Evolutionary conservation across 139 green algal genomes (phyloP).

Genomic region (Chlorella sp.): DNA sequence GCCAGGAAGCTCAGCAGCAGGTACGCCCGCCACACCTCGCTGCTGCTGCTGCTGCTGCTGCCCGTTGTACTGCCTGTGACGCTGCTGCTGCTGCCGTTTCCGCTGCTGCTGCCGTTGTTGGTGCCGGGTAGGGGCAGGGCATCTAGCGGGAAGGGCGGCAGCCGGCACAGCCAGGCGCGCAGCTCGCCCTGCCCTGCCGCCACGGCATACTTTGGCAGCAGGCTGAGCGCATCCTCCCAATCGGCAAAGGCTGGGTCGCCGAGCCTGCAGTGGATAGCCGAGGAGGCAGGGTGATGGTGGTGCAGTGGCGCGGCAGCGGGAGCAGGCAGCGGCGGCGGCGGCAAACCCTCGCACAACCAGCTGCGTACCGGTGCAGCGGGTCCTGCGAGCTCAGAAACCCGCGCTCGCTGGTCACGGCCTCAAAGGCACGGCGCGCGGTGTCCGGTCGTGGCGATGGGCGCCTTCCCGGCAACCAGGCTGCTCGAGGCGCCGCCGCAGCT

Average conservation of each 20-base stretch:
- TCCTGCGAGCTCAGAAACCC: not conserved
- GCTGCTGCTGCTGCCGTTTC: not conserved
- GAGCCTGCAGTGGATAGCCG: not conserved
- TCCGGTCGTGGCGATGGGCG: not conserved
- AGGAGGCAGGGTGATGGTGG: not conserved
- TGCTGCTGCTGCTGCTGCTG: not conserved
- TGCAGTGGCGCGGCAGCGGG: not conserved
- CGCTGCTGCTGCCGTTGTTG: not conserved
- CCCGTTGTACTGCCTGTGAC: not conserved
- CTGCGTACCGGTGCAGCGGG: not conserved
- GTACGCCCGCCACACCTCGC: constrained; percentile 18
- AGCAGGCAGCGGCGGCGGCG: not conserved
- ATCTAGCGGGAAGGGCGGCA: not conserved
- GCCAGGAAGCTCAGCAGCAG: constrained; percentile 17
- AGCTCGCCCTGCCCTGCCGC: constrained; percentile 12
- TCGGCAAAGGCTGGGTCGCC: not conserved
- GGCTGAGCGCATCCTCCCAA: constrained; percentile 8
- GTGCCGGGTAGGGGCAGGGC: not conserved
- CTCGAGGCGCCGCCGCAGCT: too few species aligned
- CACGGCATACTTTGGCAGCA: constrained; percentile 17
- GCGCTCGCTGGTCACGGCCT: not conserved
- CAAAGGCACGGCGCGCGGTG: not conserved
- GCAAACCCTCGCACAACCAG: too few species aligned
- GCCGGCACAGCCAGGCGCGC: constrained; percentile 1
- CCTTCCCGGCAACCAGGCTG: too few species aligned